Percentiles rank a stretch among this genome's conserved stretches.
phyloP scores from a whole-genome alignment of 805 yeast species.

The Cyberlindnera meyerae region DNA sequence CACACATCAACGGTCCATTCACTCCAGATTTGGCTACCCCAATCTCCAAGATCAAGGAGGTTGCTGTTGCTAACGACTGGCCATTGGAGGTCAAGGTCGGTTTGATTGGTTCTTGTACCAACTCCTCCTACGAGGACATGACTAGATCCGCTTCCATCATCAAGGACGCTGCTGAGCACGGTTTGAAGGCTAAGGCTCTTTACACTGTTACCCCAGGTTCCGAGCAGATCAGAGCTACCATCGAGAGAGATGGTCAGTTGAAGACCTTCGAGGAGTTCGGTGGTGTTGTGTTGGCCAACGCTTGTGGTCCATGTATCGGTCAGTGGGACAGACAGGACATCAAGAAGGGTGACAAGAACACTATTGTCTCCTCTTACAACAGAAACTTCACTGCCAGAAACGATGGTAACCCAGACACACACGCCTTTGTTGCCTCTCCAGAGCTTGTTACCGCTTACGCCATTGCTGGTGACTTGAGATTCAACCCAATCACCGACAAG shows the following conservation, averaged over 20 bases:
- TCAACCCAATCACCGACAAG: constrained; percentile 92
- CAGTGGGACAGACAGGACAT: constrained; percentile 96
- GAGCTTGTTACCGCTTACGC: constrained; percentile 95
- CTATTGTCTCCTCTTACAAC: constrained; percentile 95
- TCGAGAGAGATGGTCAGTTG: constrained; percentile 90
- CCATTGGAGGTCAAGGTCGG: constrained; percentile 87
- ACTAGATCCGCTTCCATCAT: constrained; percentile 90
- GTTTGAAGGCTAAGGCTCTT: constrained; percentile 84
- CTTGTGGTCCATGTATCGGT: constrained; percentile 99
- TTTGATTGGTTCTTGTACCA: constrained; percentile 96
- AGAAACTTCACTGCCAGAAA: constrained; percentile 97
- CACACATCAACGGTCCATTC: constrained; percentile 96
- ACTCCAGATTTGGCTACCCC: constrained; percentile 98
- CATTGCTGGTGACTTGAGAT: constrained; percentile 91
- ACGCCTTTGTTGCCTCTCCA: constrained; percentile 96
- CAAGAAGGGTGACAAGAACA: constrained; percentile 60
- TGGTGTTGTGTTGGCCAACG: constrained; percentile 90
- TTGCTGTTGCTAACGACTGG: constrained; percentile 73
- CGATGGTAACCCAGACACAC: constrained; percentile 96
- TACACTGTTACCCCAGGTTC: constrained; percentile 98
- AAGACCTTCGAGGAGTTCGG: constrained; percentile 80
- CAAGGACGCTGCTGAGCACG: constrained; percentile 79
- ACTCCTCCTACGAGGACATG: constrained; percentile 98
- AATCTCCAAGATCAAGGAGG: constrained; percentile 71
- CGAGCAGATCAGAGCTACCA: constrained; percentile 95